Base-by-base conservation (phyloP, 192 early-diverging fungal species). In the Paraglomus brasilianum region DNA sequence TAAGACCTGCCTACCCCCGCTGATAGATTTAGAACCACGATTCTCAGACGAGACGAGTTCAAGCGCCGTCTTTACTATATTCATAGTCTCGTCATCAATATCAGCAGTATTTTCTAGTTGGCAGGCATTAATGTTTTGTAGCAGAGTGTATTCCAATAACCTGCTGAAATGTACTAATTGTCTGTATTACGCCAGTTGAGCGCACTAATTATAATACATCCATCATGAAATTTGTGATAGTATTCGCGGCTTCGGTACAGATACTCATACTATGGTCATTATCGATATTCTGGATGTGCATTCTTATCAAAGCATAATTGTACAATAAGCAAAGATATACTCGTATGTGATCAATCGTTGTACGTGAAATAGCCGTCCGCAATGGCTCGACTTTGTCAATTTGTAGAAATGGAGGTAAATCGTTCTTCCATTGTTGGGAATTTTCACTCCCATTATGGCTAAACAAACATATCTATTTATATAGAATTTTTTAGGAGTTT, bases 231-330 rank as follows among this genome's bases (percentile, higher is more conserved):
- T n/a, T 19, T 39, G 64, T 51, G n/a, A 66, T 66, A 11, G 4
- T 38, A 51, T 66, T 66, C 5, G 64, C 64, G 11, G 64, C 64
- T 19, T 9, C 13, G 5, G 45, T 38, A 51, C 64, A 66, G 30
- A 11, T 14, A 1, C 36, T 8, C 19, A 19, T 36, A 5, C 46
- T 49, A 11, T 13, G 0, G 1, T 51, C 13, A 7, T 8, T 13
- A 19, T 9, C 19, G n/a, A 66, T 66, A 17, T 51, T 51, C 15
- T 22, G 13, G 51, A 51, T 30, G 41, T 66, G 38, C 48, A 66
- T 66, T 41, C 64, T 49, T 51, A 66, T 66, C 5, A 51, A 21
- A 15, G 64, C 49, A 41, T 66, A 66, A 66, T 66, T 48, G 51
- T 66, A 66, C 19, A 66, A 43, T 19, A 66, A 51, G 39, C 48